Conservation (phyloP, 1,139 yeast species). For the Trichomonascaceae sp. region DNA sequence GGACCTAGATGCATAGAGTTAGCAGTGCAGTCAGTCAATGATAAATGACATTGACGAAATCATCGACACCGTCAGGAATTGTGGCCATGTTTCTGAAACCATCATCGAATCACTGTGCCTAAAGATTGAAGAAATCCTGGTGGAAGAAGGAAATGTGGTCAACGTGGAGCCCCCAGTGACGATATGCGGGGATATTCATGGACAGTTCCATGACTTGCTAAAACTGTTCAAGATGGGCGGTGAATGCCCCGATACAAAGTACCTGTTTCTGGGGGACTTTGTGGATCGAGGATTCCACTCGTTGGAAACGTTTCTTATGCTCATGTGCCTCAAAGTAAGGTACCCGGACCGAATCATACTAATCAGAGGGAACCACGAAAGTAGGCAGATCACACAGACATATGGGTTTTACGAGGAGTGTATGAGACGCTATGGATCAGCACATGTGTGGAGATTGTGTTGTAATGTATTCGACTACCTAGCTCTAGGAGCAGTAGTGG, state of each 20-base stretch:
- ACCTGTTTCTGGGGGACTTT: constrained; percentile 63
- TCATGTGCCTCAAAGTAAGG: constrained; percentile 72
- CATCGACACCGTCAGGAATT: constrained; percentile 49
- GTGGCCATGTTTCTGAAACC: constrained; percentile 73
- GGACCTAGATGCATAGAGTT: too few relatives aligned
- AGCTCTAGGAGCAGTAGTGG: constrained; percentile 84
- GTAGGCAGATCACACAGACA: constrained; percentile 94
- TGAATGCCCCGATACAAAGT: constrained; percentile 64
- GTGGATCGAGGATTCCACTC: constrained; percentile 98
- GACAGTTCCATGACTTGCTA: constrained; percentile 85
- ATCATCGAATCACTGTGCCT: constrained; percentile 72
- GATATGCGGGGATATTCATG: constrained; percentile 95
- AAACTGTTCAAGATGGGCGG: constrained; percentile 80
- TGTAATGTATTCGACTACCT: constrained; percentile 79
- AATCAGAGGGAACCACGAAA: constrained; percentile 92
- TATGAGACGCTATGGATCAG: constrained; percentile 83
- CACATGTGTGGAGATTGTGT: constrained; percentile 78
- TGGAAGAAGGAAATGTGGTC: constrained; percentile 85
- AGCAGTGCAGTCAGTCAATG: too few relatives aligned
- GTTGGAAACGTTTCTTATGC: constrained; percentile 64
- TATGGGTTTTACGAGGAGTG: constrained; percentile 98
- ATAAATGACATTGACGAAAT: too few relatives aligned
- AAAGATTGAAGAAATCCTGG: constrained; percentile 79
- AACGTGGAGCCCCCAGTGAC: constrained; percentile 95
- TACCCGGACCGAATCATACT: constrained; percentile 92